Base-by-base conservation (phyloP, 345 rosid genomes). In the Conringia planisiliqua region DNA sequence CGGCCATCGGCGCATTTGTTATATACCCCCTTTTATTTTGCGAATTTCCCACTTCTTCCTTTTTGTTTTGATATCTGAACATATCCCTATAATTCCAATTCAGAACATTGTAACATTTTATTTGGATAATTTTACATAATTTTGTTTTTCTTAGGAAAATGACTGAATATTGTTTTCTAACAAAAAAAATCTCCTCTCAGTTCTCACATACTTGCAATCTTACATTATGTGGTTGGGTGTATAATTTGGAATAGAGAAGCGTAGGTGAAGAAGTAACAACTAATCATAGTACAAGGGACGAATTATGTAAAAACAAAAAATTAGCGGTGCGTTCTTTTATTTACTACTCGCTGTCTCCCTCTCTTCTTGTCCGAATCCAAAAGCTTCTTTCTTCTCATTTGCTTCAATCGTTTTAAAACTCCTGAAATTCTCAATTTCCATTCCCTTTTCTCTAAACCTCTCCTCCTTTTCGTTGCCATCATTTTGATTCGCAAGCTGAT, bases 351-450 rank as follows among this genome's bases (percentile, higher is more conserved):
- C 10, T 48, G 27, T 35, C 44, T 57, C 30, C 27, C 66, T 61
- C 38, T n/a, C 18, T 26, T 33, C 5, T 10, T 27, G n/a, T 62
- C 14, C 33, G 48, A 61, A 38, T 40, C 68, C 46, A 22, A n/a
- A 56, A 30, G 29, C 60, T 55, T 27, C 10, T 50, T 43, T 35
- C 43, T 61, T 20, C 24, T 55, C 60, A 40, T 69, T 62, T 11
- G 66, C 60, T 54, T 70, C 35, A 57, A 30, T 69, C 65, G 57
- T 52, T 11, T 70, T 44, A 22, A 55, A 73, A 50, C 35, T 65
- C 38, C 9, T 40, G 20, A 38, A 39, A 14, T 60, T 51, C 26
- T 61, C 55, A 30, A 5, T 38, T 56, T 4, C 20, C 29, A 17
- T 13, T 10, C 7, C 6, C 20, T 4, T 36, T 35, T 18, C 70